phyloP scores from a whole-genome alignment of 2,329 filamentous ascomycete genomes.

The Pyrenophora tritici-repentis region DNA sequence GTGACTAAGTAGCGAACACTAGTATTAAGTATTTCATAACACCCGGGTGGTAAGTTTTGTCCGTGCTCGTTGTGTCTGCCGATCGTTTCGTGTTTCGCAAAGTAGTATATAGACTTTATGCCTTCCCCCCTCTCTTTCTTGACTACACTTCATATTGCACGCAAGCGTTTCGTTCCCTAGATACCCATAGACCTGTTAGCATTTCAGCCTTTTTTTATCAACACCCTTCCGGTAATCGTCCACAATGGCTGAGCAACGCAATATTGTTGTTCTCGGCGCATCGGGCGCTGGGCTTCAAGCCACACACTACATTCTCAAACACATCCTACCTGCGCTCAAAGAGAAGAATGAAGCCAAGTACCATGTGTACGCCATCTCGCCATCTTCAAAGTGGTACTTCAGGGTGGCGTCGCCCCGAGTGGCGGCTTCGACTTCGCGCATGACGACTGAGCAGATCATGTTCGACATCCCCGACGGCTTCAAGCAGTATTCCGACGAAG shows the following conservation, averaged over 20 bases:
- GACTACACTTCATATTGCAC: background rate
- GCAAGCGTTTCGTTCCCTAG: background rate
- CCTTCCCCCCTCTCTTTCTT: background rate
- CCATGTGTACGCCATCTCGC: conserved; percentile 61
- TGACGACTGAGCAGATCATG: conserved; percentile 56
- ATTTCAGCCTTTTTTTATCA: background rate
- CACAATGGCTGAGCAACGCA: conserved; percentile 39
- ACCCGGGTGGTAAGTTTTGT: too few species aligned
- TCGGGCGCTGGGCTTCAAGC: conserved; percentile 35
- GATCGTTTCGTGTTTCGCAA: background rate
- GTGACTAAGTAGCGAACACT: too few species aligned
- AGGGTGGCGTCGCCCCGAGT: conserved; percentile 60
- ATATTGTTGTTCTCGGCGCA: conserved; percentile 45
- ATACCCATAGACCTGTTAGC: background rate
- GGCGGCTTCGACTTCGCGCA: conserved; percentile 54
- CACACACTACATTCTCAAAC: conserved; percentile 45
- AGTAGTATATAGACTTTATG: conserved; percentile 6
- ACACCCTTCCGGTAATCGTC: background rate
- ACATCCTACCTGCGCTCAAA: conserved; percentile 43
- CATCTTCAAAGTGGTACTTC: conserved; percentile 59
- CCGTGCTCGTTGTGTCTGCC: too few species aligned
- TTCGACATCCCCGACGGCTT: conserved; percentile 57
- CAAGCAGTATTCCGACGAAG: conserved; percentile 53
- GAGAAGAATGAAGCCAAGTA: conserved; percentile 45
- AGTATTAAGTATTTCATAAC: too few species aligned